phyloP scores from a whole-genome alignment of 2,329 filamentous ascomycete species.

The Harringtonia lauricola region DNA sequence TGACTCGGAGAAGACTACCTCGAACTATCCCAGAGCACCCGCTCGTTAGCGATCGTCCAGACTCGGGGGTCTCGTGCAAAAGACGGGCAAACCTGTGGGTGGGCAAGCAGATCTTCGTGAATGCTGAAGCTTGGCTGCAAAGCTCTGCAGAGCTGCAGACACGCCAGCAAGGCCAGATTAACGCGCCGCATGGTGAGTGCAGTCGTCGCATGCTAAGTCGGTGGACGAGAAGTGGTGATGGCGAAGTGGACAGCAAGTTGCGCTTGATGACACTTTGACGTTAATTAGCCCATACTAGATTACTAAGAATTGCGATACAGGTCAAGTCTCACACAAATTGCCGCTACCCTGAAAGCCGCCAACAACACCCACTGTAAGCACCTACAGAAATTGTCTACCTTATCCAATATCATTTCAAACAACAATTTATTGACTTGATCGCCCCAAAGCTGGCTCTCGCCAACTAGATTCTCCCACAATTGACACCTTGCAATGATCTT shows the following conservation, averaged over 20 bases:
- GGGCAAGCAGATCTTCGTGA: constrained; percentile 77
- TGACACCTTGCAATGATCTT: too few species aligned
- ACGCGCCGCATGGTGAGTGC: constrained; percentile 39
- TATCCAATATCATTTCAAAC: too few species aligned
- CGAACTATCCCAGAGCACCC: constrained; percentile 45
- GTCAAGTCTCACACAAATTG: too few species aligned
- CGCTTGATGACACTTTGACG: constrained; percentile 3
- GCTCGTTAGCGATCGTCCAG: background rate
- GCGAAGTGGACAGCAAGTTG: background rate
- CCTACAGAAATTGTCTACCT: too few species aligned
- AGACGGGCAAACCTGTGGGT: constrained; percentile 58
- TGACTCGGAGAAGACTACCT: constrained; percentile 63
- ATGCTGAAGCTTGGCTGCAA: constrained; percentile 62
- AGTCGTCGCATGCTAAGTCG: constrained; percentile 15
- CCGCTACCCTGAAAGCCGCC: too few species aligned
- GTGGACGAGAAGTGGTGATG: background rate
- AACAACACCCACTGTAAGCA: too few species aligned
- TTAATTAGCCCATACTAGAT: background rate
- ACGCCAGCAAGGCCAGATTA: constrained; percentile 31
- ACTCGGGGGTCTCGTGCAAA: too few species aligned
- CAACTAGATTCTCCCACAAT: too few species aligned
- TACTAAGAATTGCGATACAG: background rate
- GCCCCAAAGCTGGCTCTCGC: too few species aligned
- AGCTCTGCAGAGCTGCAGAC: constrained; percentile 33
- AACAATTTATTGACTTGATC: too few species aligned